Percentiles rank a stretch among this genome's conserved stretches.
Conservation (phyloP, 2,329 filamentous ascomycete species). For the Zasmidium angulare region DNA sequence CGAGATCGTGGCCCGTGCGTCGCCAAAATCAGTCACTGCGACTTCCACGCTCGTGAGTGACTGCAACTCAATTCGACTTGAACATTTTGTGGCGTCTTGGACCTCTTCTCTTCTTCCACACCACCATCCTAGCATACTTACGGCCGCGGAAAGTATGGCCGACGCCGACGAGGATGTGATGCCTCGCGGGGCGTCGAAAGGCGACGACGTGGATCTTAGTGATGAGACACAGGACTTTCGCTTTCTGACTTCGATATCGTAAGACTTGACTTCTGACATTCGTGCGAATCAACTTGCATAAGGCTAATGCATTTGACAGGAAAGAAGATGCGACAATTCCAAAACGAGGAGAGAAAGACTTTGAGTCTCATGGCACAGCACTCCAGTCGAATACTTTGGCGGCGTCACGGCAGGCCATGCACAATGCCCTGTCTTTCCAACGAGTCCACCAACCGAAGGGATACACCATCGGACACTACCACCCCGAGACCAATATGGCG, state of each 20-base stretch:
- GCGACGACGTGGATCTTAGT: constrained; percentile 71
- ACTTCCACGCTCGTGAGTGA: neutral
- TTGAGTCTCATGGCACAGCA: constrained; percentile 85
- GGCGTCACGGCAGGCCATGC: constrained; percentile 82
- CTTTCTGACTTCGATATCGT: constrained; percentile 61
- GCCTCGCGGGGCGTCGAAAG: constrained; percentile 56
- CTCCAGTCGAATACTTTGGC: constrained; percentile 77
- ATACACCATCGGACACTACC: constrained; percentile 71
- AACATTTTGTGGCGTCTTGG: neutral
- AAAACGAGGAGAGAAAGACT: constrained; percentile 94
- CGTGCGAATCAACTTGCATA: too few relatives aligned
- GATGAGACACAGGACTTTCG: constrained; percentile 88
- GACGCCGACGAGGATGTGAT: constrained; percentile 39
- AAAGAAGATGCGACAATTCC: constrained; percentile 60
- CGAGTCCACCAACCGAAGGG: constrained; percentile 69
- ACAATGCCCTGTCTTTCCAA: constrained; percentile 77
- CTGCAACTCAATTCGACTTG: neutral
- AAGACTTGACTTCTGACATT: constrained; percentile 21
- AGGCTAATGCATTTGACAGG: constrained; percentile 16
- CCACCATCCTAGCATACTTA: neutral
- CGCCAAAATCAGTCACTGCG: neutral
- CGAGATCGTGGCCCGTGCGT: neutral
- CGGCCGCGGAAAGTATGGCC: constrained; percentile 30
- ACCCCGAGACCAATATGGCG: constrained; percentile 60
- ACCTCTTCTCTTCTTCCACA: neutral